Base-by-base conservation (phyloP, 2,329 filamentous ascomycete genomes). In the Monosporascus sp. region DNA sequence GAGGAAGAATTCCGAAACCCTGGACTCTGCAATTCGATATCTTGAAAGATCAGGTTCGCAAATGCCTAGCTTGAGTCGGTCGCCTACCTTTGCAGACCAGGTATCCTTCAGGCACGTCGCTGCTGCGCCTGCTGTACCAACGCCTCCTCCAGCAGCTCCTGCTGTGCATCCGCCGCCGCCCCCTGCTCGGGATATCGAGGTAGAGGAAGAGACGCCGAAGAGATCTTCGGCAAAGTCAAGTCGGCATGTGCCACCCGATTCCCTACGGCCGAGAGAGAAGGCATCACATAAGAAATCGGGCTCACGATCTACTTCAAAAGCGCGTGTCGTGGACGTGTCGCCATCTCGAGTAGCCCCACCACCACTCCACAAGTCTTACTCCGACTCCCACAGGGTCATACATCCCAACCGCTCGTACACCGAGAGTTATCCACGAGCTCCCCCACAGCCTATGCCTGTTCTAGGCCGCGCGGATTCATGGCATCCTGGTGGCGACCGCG, bases 201-300 rank as follows among this genome's bases (percentile, higher is more conserved):
- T 53, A 1, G 66, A 68, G 3, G 65, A 65, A 3, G 65, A 68
- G 2, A 17, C 47, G 16, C 44, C 49, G 5, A 64, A 54, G 49
- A 61, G 65, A 50, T 61, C 65, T 9, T 58, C 63, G 17, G 60
- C 55, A 17, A 61, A 60, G 31, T 57, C 57, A 3, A 43, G 54
- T 45, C 65, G 65, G 22, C 63, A 63, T 41, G 62, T 60, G 63
- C 68, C 67, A 7, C 59, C 66, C 17, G 66, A 68, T 7, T 60
- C 61, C 1, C 57, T 61, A 5, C 58, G 60, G 41, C 62, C 65
- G 8, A 62, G 60, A 43, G 65, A 67, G 45, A 69, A 68, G 51
- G 57, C 65, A 2, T 59, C 60, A 7, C 60, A 64, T 50, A 66
- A 65, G 55, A 67, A 66, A 45, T 55, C 58, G 8, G 52, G 49